Percentiles rank a stretch among this genome's conserved stretches.
phyloP scores from a whole-genome alignment of 371 early-diverging fungal species.

The Saksenaea oblongispora region DNA sequence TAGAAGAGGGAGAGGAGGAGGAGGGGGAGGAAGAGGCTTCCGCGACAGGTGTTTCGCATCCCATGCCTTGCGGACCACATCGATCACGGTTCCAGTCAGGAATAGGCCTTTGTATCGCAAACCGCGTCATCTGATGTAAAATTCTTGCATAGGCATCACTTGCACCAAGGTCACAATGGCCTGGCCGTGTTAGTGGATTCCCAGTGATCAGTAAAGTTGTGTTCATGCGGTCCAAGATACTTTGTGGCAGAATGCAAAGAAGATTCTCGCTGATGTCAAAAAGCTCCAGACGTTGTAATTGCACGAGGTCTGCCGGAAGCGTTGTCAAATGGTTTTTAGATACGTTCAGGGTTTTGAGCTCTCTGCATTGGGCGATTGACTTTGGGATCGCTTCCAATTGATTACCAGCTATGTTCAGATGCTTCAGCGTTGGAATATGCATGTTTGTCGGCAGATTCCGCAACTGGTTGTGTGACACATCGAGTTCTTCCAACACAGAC shows the following conservation, averaged over 20 bases:
- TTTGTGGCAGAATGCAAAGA: slow-evolving; percentile 63
- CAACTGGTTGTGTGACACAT: slow-evolving; percentile 58
- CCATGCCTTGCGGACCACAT: slow-evolving; percentile 43
- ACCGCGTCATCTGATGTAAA: slow-evolving; percentile 50
- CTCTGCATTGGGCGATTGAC: slow-evolving; percentile 48
- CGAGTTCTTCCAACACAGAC: slow-evolving; percentile 49
- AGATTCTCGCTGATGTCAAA: slow-evolving; percentile 65
- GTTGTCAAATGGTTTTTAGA: slow-evolving; percentile 61
- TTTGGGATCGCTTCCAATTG: slow-evolving; percentile 61
- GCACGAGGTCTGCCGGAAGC: slow-evolving; percentile 59
- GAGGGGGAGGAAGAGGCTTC: slow-evolving; percentile 15
- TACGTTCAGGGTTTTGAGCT: slow-evolving; percentile 50
- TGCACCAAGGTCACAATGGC: slow-evolving; percentile 38
- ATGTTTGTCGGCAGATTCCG: slow-evolving; percentile 46
- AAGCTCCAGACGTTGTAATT: slow-evolving; percentile 50
- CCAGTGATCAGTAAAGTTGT: slow-evolving; percentile 61
- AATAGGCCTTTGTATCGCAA: slow-evolving; percentile 39
- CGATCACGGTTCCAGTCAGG: slow-evolving; percentile 21
- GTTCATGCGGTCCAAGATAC: slow-evolving; percentile 58
- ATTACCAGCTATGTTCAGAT: slow-evolving; percentile 53
- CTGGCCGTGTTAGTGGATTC: slow-evolving; percentile 61
- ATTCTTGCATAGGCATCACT: slow-evolving; percentile 52
- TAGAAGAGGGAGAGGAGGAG: slow-evolving; percentile 5
- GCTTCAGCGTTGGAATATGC: slow-evolving; percentile 25
- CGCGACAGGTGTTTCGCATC: slow-evolving; percentile 29